A percentile compares a stretch with the other conserved stretches of the same genome.
phyloP scores from a whole-genome alignment of 73 alveolate species.

The Durusdinium trenchii region DNA sequence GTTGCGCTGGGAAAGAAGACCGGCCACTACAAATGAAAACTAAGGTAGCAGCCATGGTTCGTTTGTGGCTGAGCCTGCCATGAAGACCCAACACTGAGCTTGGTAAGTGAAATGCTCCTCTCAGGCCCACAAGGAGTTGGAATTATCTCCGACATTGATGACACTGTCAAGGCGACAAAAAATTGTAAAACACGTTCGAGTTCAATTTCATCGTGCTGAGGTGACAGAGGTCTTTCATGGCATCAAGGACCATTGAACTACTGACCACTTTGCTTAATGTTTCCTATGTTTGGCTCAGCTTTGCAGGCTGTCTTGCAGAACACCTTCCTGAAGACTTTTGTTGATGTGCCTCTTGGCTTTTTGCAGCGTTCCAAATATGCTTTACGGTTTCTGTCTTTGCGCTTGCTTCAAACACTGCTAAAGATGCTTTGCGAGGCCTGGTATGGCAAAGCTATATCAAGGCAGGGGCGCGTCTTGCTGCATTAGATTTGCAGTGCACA shows the following conservation, averaged over 20 bases:
- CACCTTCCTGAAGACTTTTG: conserved; percentile 85
- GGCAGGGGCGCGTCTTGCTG: conserved; percentile 6
- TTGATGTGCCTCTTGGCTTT: conserved; percentile 24
- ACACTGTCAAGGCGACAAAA: conserved; percentile 62
- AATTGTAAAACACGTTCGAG: background rate
- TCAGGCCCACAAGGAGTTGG: conserved; percentile 82
- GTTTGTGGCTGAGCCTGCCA: background rate
- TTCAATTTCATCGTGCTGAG: background rate
- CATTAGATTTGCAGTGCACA: too few relatives aligned
- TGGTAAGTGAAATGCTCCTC: too few relatives aligned
- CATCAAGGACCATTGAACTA: conserved; percentile 51
- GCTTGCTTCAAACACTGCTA: background rate
- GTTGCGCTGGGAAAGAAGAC: too few relatives aligned
- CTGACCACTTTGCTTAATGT: background rate
- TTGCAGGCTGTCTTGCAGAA: conserved; percentile 68
- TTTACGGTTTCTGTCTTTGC: too few relatives aligned
- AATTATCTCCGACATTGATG: conserved; percentile 82
- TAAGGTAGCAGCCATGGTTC: conserved; percentile 30
- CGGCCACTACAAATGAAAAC: background rate
- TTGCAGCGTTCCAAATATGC: background rate
- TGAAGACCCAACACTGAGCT: background rate
- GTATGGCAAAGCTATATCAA: conserved; percentile 46
- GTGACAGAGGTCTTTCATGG: conserved; percentile 88
- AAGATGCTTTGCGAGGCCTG: conserved; percentile 6
- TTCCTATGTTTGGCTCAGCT: background rate